Percentiles rank a stretch among this genome's conserved stretches.
Evolutionary conservation across 2,329 filamentous ascomycete species (phyloP).

Genomic region (Davidsoniella australis): DNA sequence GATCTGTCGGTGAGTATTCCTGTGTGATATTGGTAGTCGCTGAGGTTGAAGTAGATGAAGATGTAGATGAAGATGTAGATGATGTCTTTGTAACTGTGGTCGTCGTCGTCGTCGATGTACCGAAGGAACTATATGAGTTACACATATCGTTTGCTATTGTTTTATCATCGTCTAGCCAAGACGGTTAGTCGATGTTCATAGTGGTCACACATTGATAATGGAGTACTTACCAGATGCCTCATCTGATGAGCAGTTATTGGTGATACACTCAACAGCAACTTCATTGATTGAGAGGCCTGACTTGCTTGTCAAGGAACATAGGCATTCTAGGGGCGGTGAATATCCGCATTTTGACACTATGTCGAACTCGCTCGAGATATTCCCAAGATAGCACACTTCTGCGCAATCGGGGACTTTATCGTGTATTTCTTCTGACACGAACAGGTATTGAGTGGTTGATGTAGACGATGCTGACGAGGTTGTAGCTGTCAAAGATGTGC

Average conservation of each 20-base stretch:
- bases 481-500: neutral
- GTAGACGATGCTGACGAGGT: neutral
- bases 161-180: neutral
- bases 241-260: neutral
- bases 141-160: constrained; percentile 1
- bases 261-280: constrained; percentile 7
- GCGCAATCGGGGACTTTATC: constrained; percentile 8
- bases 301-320: constrained; percentile 7
- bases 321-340: constrained; percentile 4
- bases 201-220: neutral
- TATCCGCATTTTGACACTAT: neutral
- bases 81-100: neutral
- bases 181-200: neutral
- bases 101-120: neutral
- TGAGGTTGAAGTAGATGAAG: constrained; percentile 6
- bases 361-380: constrained; percentile 4
- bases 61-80: neutral
- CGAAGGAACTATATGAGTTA: neutral
- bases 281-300: neutral
- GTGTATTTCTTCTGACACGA: constrained; percentile 2
- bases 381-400: neutral
- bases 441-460: neutral
- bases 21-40: constrained; percentile 2
- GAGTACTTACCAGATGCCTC: constrained; percentile 5
- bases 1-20: neutral